Percentiles rank a stretch among this genome's conserved stretches.
Conservation (phyloP, 2,329 filamentous ascomycete genomes). For the Orbilia blumenaviensis region DNA sequence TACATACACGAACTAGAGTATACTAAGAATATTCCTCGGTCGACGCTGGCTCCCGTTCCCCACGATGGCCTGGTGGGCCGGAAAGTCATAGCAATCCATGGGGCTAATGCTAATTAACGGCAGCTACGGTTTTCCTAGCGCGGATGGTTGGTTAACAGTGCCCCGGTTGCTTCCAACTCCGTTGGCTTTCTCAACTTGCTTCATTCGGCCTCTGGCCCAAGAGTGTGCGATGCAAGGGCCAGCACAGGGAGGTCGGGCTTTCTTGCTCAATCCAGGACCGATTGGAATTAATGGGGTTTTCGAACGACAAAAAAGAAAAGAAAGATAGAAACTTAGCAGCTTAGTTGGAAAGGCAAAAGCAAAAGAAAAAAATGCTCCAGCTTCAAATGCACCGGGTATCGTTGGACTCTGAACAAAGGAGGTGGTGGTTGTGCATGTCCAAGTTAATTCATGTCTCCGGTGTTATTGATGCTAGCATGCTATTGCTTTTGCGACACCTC, state of each 20-base stretch:
- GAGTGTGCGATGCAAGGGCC: slow-evolving; percentile 47
- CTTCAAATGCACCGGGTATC: slow-evolving; percentile 47
- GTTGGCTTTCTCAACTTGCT: slow-evolving; percentile 44
- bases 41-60: neutral
- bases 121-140: slow-evolving; percentile 46
- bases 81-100: slow-evolving; percentile 27
- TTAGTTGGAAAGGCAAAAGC: slow-evolving; percentile 13
- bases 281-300: slow-evolving; percentile 17
- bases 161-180: slow-evolving; percentile 35
- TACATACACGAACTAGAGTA: neutral
- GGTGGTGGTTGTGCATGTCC: slow-evolving; percentile 35
- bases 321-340: slow-evolving; percentile 3
- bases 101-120: slow-evolving; percentile 24
- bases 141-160: slow-evolving; percentile 43
- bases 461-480: slow-evolving; percentile 23
- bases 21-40: slow-evolving; percentile 1
- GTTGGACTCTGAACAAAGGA: slow-evolving; percentile 52
- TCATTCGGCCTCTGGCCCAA: slow-evolving; percentile 20
- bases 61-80: slow-evolving; percentile 26
- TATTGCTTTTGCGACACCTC: slow-evolving; percentile 43
- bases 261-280: slow-evolving; percentile 29
- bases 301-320: slow-evolving; percentile 28
- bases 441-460: slow-evolving; percentile 4
- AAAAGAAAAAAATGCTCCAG: slow-evolving; percentile 27
- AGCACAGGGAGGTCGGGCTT: slow-evolving; percentile 44